Base-by-base conservation (phyloP, 2,329 filamentous ascomycete species). In the Nakataea oryzae region DNA sequence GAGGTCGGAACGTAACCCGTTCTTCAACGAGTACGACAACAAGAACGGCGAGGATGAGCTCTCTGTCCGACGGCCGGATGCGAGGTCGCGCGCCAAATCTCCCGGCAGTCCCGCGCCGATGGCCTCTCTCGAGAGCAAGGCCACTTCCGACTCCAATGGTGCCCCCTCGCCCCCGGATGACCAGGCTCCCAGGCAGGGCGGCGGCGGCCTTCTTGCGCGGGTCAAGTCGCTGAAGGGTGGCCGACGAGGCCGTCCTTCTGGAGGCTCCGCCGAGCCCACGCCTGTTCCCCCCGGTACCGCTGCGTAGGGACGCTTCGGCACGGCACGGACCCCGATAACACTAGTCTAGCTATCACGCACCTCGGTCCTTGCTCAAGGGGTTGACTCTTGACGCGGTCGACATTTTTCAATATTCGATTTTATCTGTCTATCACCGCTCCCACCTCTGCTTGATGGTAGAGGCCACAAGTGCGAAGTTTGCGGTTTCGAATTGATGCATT, bases 191-290 rank as follows among this genome's bases (percentile, higher is more conserved):
- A 67, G 72, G 75, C 67, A 78, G 58, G 76, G 78, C 57, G 82
- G 83, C 58, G 88, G 89, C 2, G 88, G 90, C 2, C 87, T 96
- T 65, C 73, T 96, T 65, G 89, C 84, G 61, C 84, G 91, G 62
- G 90, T 95, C 77, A 92, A 90, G 81, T 91, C 88, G 74, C 76
- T 95, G 74, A 93, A 91, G 78, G 87, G 88, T 60, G 85, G 85
- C 34, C 81, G 86, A 66, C 80, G 84, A 66, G 76, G 74, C 69
- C 74, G 72, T 63, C 60, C 60, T n/a, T 50, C 41, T 50, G 41
- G 41, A 28, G 55, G 24, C 75, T 72, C 66, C 72, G 69, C 65
- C 71, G 67, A 67, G 66, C 64, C 63, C 24, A 64, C 66, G 59
- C 66, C 63, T 29, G 66, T 66, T 30, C 65, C 65, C 30, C 62